phyloP scores from a whole-genome alignment of 805 yeast genomes.

The Candida qinlingensis region DNA sequence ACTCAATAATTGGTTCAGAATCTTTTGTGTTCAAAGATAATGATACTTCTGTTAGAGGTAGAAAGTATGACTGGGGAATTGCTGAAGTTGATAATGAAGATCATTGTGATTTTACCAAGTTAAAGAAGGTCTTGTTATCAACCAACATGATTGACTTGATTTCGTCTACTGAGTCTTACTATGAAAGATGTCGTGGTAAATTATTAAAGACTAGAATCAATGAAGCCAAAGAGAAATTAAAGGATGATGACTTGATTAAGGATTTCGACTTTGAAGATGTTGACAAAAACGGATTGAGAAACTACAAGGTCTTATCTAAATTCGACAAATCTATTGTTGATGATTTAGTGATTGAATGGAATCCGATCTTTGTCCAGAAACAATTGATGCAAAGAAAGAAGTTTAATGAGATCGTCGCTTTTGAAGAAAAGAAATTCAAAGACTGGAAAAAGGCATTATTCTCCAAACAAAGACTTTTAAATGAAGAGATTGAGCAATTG shows the following conservation, averaged over 20 bases:
- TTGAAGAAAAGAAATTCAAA: slow-evolving; percentile 53
- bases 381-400: slow-evolving; percentile 39
- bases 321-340: slow-evolving; percentile 35
- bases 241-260: slow-evolving; percentile 5
- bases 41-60: slow-evolving; percentile 57
- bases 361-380: slow-evolving; percentile 41
- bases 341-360: slow-evolving; percentile 34
- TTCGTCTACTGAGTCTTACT: slow-evolving; percentile 67
- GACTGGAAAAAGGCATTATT: slow-evolving; percentile 57
- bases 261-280: slow-evolving; percentile 23
- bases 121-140: slow-evolving; percentile 61
- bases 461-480: slow-evolving; percentile 49
- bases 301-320: slow-evolving; percentile 34
- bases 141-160: slow-evolving; percentile 75
- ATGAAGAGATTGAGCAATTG: slow-evolving; percentile 43
- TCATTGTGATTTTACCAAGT: slow-evolving; percentile 70
- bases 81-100: slow-evolving; percentile 74
- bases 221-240: slow-evolving; percentile 19
- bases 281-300: slow-evolving; percentile 30
- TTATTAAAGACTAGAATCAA: slow-evolving; percentile 46
- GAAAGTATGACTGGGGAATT: slow-evolving; percentile 81
- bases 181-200: slow-evolving; percentile 60
- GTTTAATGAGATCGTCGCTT: slow-evolving; percentile 37
- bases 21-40: slow-evolving; percentile 36
- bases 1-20: slow-evolving; percentile 65